Percentiles rank a stretch among this genome's conserved stretches.
Conservation (phyloP, 2,329 filamentous ascomycete species). For the Pseudogymnoascus sp. region DNA sequence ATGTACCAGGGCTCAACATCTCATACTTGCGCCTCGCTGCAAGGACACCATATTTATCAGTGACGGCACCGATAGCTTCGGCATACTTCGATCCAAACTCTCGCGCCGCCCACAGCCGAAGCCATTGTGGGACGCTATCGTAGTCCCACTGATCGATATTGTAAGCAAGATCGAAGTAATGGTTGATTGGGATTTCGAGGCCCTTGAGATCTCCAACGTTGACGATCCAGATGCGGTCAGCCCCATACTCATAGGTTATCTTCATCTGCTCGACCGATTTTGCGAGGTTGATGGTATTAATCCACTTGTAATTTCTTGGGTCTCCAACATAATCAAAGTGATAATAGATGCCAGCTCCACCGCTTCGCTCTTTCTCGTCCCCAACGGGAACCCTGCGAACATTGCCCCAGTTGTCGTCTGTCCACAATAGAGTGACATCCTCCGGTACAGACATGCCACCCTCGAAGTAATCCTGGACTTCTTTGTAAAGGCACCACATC, state of each 20-base stretch:
- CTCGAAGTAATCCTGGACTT: slow-evolving; percentile 60
- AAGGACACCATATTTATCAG: slow-evolving; percentile 49
- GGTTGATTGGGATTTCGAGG: slow-evolving; percentile 53
- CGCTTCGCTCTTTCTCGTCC: slow-evolving; percentile 47
- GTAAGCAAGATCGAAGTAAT: slow-evolving; percentile 62
- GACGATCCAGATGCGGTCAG: slow-evolving; percentile 50
- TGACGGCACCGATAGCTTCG: slow-evolving; percentile 40
- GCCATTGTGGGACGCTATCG: slow-evolving; percentile 47
- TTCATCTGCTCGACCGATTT: slow-evolving; percentile 60
- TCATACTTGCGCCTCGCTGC: slow-evolving; percentile 54
- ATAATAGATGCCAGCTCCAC: slow-evolving; percentile 58
- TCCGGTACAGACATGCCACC: slow-evolving; percentile 55
- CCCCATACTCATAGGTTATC: slow-evolving; percentile 48
- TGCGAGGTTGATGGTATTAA: slow-evolving; percentile 57
- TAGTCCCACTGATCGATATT: slow-evolving; percentile 50
- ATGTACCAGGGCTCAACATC: slow-evolving; percentile 48
- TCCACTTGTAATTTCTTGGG: slow-evolving; percentile 45
- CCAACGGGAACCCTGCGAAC: slow-evolving; percentile 50
- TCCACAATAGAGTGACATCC: slow-evolving; percentile 59
- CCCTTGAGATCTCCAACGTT: slow-evolving; percentile 58
- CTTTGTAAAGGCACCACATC: slow-evolving; percentile 67
- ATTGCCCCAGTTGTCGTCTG: slow-evolving; percentile 62
- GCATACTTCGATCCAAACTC: slow-evolving; percentile 46
- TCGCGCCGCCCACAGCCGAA: slow-evolving; percentile 46
- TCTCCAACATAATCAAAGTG: slow-evolving; percentile 44